Evolutionary conservation across 208 protist species (phyloP), one percentile per base, ranked within the genome.

Genomic region (Herpetomonas samuelpessoai): DNA sequence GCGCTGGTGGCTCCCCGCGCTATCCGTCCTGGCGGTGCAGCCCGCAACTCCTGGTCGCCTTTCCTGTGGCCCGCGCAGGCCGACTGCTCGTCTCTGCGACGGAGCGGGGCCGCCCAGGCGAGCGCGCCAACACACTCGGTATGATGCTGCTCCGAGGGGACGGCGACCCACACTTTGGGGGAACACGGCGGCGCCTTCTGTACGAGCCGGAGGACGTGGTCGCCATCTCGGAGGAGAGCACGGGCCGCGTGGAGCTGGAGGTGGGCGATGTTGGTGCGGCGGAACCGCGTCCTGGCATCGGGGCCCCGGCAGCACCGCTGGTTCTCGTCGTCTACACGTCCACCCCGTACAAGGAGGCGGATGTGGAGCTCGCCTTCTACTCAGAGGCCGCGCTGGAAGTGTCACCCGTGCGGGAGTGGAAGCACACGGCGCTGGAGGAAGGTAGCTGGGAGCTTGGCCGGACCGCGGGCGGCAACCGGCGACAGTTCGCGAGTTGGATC

Each of bases 21-120:
- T 93, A 82, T 54, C 80, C 84, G 4, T 92, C 88, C 45, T 96
- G 91, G 91, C 77, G 91, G 46, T 86, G 76, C 70, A 96, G 87
- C 69, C 83, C 88, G 54, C 91, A 96, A 54, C 83, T 86, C 54
- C 57, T 74, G 1, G 51, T 96, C 10, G 60, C 60, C 1, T 91
- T 96, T 38, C 83, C 88, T 10, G 68, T 88, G 30, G 72, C 78
- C 54, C 75, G 78, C n/a, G 73, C 89, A 28, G 91, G 86, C 3
- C 67, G 75, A 31, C 56, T 96, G 10, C 82, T 86, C 66, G 65
- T 95, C 39, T 63, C 68, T 1, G 58, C 81, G 0, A 53, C 46
- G 25, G 91, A 92, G 51, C 22, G 76, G 26, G 63, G 74, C 52
- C 49, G 55, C 19, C 63, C 67, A 31, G 81, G 90, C 45, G 58